Base-by-base conservation (phyloP, 2,329 filamentous ascomycete genomes). In the Hymenotorrendiella dingleyae region DNA sequence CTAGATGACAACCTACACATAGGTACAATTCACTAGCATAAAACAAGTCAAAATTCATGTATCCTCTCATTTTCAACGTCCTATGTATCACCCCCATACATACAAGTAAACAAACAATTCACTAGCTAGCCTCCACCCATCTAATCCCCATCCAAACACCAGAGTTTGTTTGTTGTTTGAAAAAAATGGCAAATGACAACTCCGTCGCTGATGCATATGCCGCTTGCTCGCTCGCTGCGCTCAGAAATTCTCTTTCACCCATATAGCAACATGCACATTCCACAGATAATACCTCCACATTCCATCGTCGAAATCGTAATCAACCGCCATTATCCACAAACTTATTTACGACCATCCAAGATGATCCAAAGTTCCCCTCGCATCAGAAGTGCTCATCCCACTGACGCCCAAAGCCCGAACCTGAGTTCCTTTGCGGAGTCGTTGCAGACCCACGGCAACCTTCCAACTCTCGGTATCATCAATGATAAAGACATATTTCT, bases 381-480 rank as follows among this genome's bases (percentile, higher is more conserved):
- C 71, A 54, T 84, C 80, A 12, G 66, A 55, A 9, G 66, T 63
- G 36, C 70, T 66, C 67, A 84, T 73, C 33, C 71, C 69, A 43
- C 73, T 70, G 23, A 84, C 71, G 4, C 75, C 76, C 34, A 84
- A 65, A 44, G 76, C 72, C 40, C 77, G 68, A 23, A 74, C 75
- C 59, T 81, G 78, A 3, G 73, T 74, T 4, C 80, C 80, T 41
- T 72, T 71, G 40, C 78, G 67, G 54, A 85, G 62, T 33, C 74
- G 70, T 59, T 81, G 76, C 53, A 85, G 58, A 2, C 77, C 80
- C 26, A 75, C 66, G 1, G 77, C 70, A 19, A 85, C 67, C 70
- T 85, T 85, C 81, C 81, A 84, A 21, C 72, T 73, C 60, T 85
- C 80, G 47, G 78, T 72, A 57, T 84, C 78, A 29, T 71, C 68